These are phyloP conservation scores for Serpula lacrymans DNA, from an alignment of 768 basidiomycete species.

Conservation along the genomic window DNA sequence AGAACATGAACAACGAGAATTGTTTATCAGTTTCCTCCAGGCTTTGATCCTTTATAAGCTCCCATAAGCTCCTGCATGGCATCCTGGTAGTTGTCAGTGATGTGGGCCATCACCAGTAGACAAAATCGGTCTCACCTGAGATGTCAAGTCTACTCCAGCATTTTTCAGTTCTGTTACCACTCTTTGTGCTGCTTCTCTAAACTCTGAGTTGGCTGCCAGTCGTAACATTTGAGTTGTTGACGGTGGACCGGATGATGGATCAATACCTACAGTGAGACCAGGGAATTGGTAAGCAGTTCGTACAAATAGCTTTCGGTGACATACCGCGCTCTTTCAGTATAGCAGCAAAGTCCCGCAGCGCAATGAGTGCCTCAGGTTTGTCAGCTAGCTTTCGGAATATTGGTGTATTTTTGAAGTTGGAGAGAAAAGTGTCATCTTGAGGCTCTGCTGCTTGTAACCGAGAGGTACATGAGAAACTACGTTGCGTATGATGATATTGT, in stretches of 20 bases:
- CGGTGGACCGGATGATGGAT: slow-evolving; percentile 41
- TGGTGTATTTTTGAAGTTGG: slow-evolving; percentile 42
- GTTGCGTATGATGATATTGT: slow-evolving; percentile 12
- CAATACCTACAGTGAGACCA: slow-evolving; percentile 48
- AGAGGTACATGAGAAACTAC: slow-evolving; percentile 28
- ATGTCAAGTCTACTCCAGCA: slow-evolving; percentile 56
- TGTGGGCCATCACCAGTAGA: background rate
- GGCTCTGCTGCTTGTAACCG: slow-evolving; percentile 29
- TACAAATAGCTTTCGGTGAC: slow-evolving; percentile 5
- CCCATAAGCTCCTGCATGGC: slow-evolving; percentile 42
- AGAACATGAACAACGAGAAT: too few species aligned
- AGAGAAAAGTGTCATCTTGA: slow-evolving; percentile 29
- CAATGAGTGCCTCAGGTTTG: slow-evolving; percentile 47
- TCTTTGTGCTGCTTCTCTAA: slow-evolving; percentile 43
- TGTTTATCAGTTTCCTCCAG: too few species aligned
- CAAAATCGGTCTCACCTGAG: slow-evolving; percentile 40
- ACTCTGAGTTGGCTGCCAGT: slow-evolving; percentile 49
- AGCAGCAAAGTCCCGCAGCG: slow-evolving; percentile 42
- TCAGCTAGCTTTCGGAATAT: slow-evolving; percentile 46
- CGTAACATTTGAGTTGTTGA: slow-evolving; percentile 53
- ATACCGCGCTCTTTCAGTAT: slow-evolving; percentile 49
- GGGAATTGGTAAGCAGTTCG: background rate
- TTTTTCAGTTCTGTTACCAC: slow-evolving; percentile 50
- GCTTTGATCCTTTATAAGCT: slow-evolving; percentile 21
- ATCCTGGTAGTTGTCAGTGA: slow-evolving; percentile 33